A percentile compares a stretch with the other conserved stretches of the same genome.
These are phyloP conservation scores for Pezicula neosporulosa DNA, from an alignment of 2,329 filamentous ascomycete genomes.

Conservation along the genomic window DNA sequence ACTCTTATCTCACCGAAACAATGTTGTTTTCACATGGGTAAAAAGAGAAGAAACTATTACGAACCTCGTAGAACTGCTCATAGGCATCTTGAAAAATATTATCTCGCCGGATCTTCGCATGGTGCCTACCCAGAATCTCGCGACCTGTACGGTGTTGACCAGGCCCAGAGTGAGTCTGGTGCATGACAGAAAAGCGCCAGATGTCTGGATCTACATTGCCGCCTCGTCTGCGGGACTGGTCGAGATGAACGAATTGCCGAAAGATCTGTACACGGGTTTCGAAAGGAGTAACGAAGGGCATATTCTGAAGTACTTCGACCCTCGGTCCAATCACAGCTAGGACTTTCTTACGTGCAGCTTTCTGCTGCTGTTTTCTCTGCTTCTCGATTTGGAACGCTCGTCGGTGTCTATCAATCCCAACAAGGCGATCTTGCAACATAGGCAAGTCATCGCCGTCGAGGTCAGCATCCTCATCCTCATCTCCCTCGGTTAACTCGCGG, in stretches of 20 bases:
- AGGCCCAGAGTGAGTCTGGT: constrained; percentile 27
- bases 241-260: constrained; percentile 82
- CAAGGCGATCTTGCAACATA: constrained; percentile 29
- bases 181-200: constrained; percentile 63
- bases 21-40: no score
- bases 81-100: constrained; percentile 84
- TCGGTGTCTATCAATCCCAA: constrained; percentile 58
- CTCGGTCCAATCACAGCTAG: constrained; percentile 80
- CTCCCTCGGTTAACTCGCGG: constrained; percentile 60
- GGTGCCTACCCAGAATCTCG: constrained; percentile 55
- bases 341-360: constrained; percentile 65
- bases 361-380: constrained; percentile 60
- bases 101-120: constrained; percentile 75
- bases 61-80: constrained; percentile 66
- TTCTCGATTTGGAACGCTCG: constrained; percentile 60
- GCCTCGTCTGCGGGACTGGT: constrained; percentile 72
- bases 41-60: no score
- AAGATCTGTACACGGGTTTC: constrained; percentile 89
- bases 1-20: no score
- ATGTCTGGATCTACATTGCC: constrained; percentile 69
- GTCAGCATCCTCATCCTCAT: constrained; percentile 47
- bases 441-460: constrained; percentile 32
- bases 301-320: constrained; percentile 87
- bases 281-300: constrained; percentile 97
- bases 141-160: constrained; percentile 17